These are phyloP conservation scores for Sugiyamaella japonica DNA, from an alignment of 1,139 yeast species.

Conservation along the genomic window DNA sequence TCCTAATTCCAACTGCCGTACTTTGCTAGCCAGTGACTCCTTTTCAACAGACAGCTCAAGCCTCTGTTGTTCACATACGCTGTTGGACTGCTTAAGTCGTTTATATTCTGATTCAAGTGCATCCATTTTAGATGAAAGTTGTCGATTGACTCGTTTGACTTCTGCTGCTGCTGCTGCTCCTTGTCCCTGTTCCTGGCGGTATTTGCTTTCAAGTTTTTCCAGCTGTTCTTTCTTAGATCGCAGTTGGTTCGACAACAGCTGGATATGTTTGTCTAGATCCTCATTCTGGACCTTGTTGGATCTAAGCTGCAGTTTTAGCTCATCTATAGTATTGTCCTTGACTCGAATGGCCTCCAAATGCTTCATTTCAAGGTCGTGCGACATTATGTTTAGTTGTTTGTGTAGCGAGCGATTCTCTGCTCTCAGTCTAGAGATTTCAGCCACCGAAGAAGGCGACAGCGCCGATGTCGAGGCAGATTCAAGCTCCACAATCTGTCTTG, in stretches of 20 bases:
- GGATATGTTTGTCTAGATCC: conserved; percentile 19
- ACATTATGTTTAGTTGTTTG: neutral
- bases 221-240: conserved; percentile 16
- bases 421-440: conserved; percentile 1
- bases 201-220: conserved; percentile 7
- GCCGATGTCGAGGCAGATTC: neutral
- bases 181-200: neutral
- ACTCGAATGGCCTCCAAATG: neutral
- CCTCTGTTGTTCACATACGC: neutral
- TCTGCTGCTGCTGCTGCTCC: conserved; percentile 2
- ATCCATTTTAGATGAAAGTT: conserved; percentile 8
- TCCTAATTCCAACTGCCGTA: conserved; percentile 12
- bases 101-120: conserved; percentile 1
- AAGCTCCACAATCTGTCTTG: neutral
- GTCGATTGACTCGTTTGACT: conserved; percentile 3
- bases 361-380: neutral
- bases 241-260: conserved; percentile 16
- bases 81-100: neutral
- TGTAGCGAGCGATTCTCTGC: neutral
- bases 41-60: conserved; percentile 5
- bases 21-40: conserved; percentile 4
- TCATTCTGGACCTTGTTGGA: conserved; percentile 6
- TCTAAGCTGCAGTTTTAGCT: neutral
- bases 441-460: neutral
- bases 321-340: neutral